Base-by-base conservation (phyloP, 352 stramenopile species). In the Globisporangium rhizosaccharum region DNA sequence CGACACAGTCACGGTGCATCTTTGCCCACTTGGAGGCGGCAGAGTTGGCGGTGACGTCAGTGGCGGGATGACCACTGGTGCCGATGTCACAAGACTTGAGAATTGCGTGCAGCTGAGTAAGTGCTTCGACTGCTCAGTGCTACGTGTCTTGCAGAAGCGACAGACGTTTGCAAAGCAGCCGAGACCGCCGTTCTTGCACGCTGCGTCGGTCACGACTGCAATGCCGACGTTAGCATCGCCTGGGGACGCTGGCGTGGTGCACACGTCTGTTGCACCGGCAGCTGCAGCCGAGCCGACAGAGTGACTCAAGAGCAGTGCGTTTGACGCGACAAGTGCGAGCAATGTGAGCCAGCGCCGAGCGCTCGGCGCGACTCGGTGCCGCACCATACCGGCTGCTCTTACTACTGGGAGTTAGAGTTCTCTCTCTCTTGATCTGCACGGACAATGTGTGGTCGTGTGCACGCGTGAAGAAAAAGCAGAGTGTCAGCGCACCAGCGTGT, bases 81-180 rank as follows among this genome's bases (percentile, higher is more conserved):
- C 6, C 14, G 25, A 10, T 2, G 45, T 56, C 37, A 23, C 25
- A 6, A n/a, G 20, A 1, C 11, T 26, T 4, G 30, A 41, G 20
- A 62, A 53, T 49, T 36, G 42, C 6, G 36, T 26, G 33, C 64
- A 70, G 28, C 26, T 47, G 18, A 58, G 9, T 1, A 71, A 39
- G 42, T 71, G 65, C 45, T 54, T n/a, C 1, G 65, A 68, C 17
- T 66, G 52, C 1, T 45, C 39, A 2, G 65, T 66, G 11, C 49
- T 53, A 15, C 48, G 14, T 18, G 42, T 25, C 49, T 64, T 57
- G 50, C 63, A 73, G 41, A 64, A 68, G 37, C 63, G 63, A 18
- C 67, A 73, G 2, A 68, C 51, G 12, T 59, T 41, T 10, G 61
- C 23, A 37, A 66, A 65, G 53, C 67, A 73, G 33, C 63, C 67